A percentile compares a stretch with the other conserved stretches of the same genome.
Conservation (phyloP, 2,329 filamentous ascomycete species). For the Fusarium illudens region DNA sequence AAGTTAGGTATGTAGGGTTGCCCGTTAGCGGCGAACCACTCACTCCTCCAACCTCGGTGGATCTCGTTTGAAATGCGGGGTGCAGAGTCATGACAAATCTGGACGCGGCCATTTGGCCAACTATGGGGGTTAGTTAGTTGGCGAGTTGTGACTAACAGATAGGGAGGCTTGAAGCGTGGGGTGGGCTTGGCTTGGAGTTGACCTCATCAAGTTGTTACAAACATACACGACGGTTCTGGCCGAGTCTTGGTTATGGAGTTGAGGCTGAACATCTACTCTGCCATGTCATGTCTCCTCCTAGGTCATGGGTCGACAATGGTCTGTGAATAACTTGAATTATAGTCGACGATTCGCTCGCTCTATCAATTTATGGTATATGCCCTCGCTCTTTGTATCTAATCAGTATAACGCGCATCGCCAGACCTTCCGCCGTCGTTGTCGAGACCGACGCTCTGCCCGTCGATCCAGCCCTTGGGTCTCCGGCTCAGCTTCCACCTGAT, state of each 20-base stretch:
- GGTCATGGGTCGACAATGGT: background rate
- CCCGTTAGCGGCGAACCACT: constrained; percentile 1
- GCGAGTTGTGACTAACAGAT: constrained; percentile 5
- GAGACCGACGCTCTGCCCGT: constrained; percentile 32
- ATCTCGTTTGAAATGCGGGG: constrained; percentile 19
- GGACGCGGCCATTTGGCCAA: constrained; percentile 7
- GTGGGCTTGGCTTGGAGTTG: background rate
- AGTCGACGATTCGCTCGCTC: background rate
- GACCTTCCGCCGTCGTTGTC: constrained; percentile 12
- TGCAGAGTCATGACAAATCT: constrained; percentile 22
- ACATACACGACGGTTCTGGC: background rate
- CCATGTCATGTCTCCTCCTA: background rate
- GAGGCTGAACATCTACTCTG: background rate
- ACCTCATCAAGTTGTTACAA: background rate
- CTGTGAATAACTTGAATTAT: background rate
- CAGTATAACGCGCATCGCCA: constrained; percentile 25
- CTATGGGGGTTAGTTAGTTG: background rate
- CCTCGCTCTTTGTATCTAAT: constrained; percentile 14
- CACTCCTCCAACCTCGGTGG: constrained; percentile 13
- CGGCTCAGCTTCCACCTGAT: constrained; percentile 38
- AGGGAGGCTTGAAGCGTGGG: background rate
- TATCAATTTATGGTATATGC: background rate
- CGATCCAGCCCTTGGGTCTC: constrained; percentile 37
- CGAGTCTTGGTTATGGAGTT: background rate
- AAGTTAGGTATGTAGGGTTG: background rate